These are phyloP conservation scores for Komagataella phaffii DNA, from an alignment of 805 yeast species.

Conservation along the genomic window DNA sequence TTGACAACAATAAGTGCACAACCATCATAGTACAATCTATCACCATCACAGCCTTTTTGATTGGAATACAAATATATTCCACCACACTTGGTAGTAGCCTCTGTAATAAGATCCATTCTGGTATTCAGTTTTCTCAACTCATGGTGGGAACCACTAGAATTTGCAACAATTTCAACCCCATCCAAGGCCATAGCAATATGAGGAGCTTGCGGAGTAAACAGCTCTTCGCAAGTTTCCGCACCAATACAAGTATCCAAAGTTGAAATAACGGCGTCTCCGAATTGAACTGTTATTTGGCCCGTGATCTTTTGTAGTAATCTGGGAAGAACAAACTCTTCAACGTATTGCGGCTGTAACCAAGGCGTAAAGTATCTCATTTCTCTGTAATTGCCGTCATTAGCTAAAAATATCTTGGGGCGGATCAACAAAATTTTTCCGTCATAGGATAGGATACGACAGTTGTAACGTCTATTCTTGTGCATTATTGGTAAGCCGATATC, in stretches of 20 bases:
- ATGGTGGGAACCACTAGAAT: constrained; percentile 96
- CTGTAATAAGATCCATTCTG: constrained; percentile 72
- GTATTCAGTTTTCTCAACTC: constrained; percentile 83
- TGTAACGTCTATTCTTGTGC: constrained; percentile 80
- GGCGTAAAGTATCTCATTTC: constrained; percentile 97
- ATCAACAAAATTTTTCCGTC: constrained; percentile 72
- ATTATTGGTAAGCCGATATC: constrained; percentile 94
- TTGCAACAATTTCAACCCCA: constrained; percentile 95
- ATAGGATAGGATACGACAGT: constrained; percentile 76
- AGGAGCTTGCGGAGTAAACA: constrained; percentile 93
- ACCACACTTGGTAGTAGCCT: constrained; percentile 93
- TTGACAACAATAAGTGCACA: constrained; percentile 90
- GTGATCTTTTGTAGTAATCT: constrained; percentile 49
- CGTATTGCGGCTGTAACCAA: constrained; percentile 70
- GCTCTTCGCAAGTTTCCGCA: constrained; percentile 97
- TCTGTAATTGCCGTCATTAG: constrained; percentile 95
- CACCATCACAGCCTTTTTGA: constrained; percentile 98
- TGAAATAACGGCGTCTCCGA: constrained; percentile 86
- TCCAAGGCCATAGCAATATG: constrained; percentile 85
- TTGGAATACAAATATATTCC: constrained; percentile 90
- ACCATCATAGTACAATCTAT: constrained; percentile 91
- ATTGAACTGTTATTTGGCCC: constrained; percentile 53
- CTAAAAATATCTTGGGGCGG: constrained; percentile 86
- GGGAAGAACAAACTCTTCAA: constrained; percentile 67
- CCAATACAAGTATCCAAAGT: constrained; percentile 85